Evolutionary conservation across 2,329 filamentous ascomycete genomes (phyloP), one percentile per base, ranked within the genome.

Genomic region (Blumeria hordei): DNA sequence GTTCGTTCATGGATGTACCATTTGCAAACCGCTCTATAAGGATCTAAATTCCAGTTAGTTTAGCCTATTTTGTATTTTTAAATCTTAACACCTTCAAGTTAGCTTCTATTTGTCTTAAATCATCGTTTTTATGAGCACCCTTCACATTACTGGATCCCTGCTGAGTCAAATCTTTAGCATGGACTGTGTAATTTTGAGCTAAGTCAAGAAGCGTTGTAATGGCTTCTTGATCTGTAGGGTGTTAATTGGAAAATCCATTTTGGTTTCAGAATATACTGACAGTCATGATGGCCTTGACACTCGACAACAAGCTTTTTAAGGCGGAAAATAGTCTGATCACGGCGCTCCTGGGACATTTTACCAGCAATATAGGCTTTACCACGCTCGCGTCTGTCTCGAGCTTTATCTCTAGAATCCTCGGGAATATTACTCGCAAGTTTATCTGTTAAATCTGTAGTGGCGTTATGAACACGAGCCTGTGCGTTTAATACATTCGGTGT

Each of bases 261-360:
- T 51, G 33, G 55, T 54, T 47, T 14, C 8, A 49, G n/a, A 16
- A 34, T 32, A 28, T 39, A 69, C 74, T 67, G 69, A 80, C 77
- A 98, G 64, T 98, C 90, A 57, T 85, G 78, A 65, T 96, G 92
- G 56, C 90, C 85, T 70, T 98, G 92, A 63, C 94, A 88, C 69
- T 98, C 92, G 49, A 95, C 80, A 41, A 98, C 72, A 84, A 96
- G 94, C 78, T 96, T 96, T 80, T 90, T 98, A 61, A 98, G 70
- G 39, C 92, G 85, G 77, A 81, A 94, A 63, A 95, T 81, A 55
- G 81, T 82, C 72, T 94, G 88, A 7, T 96, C 88, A 58, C 88
- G 87, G 57, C 92, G 87, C 68, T 96, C 88, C 69, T 90, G 72
- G 0, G 92, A 88, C 69, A 98, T 76, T 74, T 96, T 98, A 64